Evolutionary conservation across 2,329 filamentous ascomycete genomes (phyloP), one percentile per base, ranked within the genome.

Genomic region (Aspergillus pseudonomiae): DNA sequence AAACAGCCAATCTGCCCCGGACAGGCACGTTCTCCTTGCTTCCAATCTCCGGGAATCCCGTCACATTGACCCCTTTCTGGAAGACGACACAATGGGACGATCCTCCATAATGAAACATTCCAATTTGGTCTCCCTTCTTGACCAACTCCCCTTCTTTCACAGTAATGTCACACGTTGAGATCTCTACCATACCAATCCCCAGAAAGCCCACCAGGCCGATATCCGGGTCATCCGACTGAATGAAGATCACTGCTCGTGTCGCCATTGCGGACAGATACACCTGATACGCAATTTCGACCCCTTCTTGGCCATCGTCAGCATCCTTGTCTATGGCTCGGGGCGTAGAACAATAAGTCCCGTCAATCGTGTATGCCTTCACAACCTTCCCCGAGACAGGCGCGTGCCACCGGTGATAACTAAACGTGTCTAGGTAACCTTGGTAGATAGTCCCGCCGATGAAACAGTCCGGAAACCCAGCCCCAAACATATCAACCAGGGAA

Each of bases 91-190:
- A 46, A 14, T 46, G 43, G 11, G 43, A 46, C n/a, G 84, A 88
- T 0, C 90, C 90, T n/a, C 90, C 90, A 73, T 89, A 92, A 71
- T 92, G 89, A 75, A 92, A 92, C 88, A 91, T 91, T 52, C 89
- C 90, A 43, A 87, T 80, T 79, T 91, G 79, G 4, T 91, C 84
- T 1, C 90, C 90, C 80, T 91, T 92, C 61, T 81, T 80, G 21
- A 92, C 73, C 53, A 83, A 81, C 72, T 91, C 82, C 0, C 88
- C 89, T 71, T 87, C 84, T 70, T 81, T 81, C 11, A 90, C 88
- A 0, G 85, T 88, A 57, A 90, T 86, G 59, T 91, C 88, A 70
- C 89, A 91, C 0, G 88, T 87, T 65, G 84, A 88, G 26, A 92
- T 89, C 77, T 92, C 90, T 57, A 87, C 87, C 89, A 92, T 92